Conservation (phyloP, 1,284 basidiomycete species). For the Cutaneotrichosporon sp. region DNA sequence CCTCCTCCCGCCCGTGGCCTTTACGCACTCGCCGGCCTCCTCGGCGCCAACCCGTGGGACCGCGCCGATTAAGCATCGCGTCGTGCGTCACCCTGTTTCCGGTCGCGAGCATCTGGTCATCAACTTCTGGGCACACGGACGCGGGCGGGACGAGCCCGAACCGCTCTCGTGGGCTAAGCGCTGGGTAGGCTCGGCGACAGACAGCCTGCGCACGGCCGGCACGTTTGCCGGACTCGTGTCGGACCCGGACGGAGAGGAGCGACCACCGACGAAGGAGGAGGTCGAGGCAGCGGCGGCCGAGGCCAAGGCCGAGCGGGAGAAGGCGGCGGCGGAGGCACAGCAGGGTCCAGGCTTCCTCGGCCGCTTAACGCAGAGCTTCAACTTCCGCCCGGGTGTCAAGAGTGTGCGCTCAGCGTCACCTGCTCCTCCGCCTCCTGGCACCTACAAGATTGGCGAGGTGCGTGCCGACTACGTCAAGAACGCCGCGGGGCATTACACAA, state of each 20-base stretch:
- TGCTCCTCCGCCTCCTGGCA: constrained; percentile 46
- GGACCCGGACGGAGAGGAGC: constrained; percentile 15
- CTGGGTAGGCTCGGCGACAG: constrained; percentile 13
- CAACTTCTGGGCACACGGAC: constrained; percentile 52
- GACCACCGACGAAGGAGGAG: not conserved
- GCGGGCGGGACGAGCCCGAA: constrained; percentile 47
- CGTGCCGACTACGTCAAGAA: constrained; percentile 53
- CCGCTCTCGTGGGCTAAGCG: constrained; percentile 25
- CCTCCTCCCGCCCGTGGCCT: constrained; percentile 51
- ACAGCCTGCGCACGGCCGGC: constrained; percentile 11
- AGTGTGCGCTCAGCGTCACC: constrained; percentile 11
- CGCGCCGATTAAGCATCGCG: constrained; percentile 41
- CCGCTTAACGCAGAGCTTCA: constrained; percentile 8
- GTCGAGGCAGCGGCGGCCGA: not conserved
- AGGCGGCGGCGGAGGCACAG: constrained; percentile 13
- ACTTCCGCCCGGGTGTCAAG: constrained; percentile 6
- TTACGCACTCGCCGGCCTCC: constrained; percentile 50
- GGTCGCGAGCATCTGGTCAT: constrained; percentile 51
- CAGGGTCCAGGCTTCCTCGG: constrained; percentile 18
- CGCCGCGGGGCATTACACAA: constrained; percentile 41
- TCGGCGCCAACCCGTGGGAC: constrained; percentile 47
- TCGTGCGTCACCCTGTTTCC: constrained; percentile 43
- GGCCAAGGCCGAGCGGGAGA: not conserved
- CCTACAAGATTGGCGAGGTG: constrained; percentile 51
- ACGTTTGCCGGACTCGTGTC: constrained; percentile 15